A percentile compares a stretch with the other conserved stretches of the same genome.
Conservation (phyloP, 2,329 filamentous ascomycete species). For the Fusarium hainanense region DNA sequence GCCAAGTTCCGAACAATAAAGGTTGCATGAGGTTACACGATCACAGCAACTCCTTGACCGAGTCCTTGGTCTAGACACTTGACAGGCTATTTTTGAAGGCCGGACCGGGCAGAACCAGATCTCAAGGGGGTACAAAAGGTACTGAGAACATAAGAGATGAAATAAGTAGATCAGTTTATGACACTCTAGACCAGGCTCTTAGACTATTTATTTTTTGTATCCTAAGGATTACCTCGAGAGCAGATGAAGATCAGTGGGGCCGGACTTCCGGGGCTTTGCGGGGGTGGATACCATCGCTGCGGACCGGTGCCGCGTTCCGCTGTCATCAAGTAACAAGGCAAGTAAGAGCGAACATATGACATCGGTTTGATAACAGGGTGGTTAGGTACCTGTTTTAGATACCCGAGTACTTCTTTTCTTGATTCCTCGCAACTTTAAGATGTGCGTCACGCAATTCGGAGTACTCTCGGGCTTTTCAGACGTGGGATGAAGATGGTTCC, state of each 20-base stretch:
- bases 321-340: not conserved
- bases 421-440: not conserved
- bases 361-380: not conserved
- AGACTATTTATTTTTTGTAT: not conserved
- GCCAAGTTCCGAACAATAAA: no score
- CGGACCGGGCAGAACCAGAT: no score
- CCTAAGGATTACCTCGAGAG: not conserved
- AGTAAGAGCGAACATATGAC: not conserved
- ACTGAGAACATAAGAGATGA: not conserved
- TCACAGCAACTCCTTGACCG: no score
- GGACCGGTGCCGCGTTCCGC: slow-evolving; percentile 16
- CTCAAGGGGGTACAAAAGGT: not conserved
- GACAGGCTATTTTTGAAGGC: not conserved
- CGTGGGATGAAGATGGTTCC: not conserved
- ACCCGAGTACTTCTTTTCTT: not conserved
- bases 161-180: not conserved
- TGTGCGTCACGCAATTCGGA: slow-evolving; percentile 20
- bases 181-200: not conserved
- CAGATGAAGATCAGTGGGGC: slow-evolving; percentile 8
- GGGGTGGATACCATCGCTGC: not conserved
- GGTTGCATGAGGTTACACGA: no score
- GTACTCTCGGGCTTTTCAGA: slow-evolving; percentile 24
- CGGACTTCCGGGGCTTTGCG: slow-evolving; percentile 1
- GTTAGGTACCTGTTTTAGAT: not conserved
- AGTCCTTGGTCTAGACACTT: no score